Percentiles rank a stretch among this genome's conserved stretches.
phyloP scores from a whole-genome alignment of 2,329 filamentous ascomycete genomes.

The Trichoderma breve region DNA sequence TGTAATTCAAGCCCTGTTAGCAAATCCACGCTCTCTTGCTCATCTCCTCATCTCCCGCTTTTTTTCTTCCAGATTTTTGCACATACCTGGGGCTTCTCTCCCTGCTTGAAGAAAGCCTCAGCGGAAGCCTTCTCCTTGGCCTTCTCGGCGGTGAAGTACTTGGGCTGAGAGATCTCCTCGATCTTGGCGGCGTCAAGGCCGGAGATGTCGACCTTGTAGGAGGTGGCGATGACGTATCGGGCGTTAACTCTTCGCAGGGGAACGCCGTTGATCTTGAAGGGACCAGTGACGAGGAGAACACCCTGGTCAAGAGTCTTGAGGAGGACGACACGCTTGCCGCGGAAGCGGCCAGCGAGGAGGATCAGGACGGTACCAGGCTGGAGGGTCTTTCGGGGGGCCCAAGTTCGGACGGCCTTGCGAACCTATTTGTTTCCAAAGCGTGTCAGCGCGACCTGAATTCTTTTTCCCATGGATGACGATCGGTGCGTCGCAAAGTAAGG shows the following conservation, averaged over 20 bases:
- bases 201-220: slow-evolving; percentile 77
- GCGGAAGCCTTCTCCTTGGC: slow-evolving; percentile 90
- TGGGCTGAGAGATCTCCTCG: slow-evolving; percentile 68
- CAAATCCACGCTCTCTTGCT: slow-evolving; percentile 1
- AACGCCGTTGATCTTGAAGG: slow-evolving; percentile 99
- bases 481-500: not conserved
- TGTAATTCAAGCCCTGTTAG: slow-evolving; percentile 44
- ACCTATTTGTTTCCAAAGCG: slow-evolving; percentile 55
- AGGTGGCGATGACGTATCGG: slow-evolving; percentile 90
- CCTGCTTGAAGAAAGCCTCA: slow-evolving; percentile 99
- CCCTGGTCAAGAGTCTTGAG: slow-evolving; percentile 97
- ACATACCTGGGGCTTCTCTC: slow-evolving; percentile 93
- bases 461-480: not conserved
- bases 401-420: slow-evolving; percentile 89
- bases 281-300: slow-evolving; percentile 97
- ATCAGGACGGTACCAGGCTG: slow-evolving; percentile 96
- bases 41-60: not conserved
- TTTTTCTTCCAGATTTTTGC: not conserved
- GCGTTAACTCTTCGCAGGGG: slow-evolving; percentile 92
- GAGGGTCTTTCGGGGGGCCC: slow-evolving; percentile 84
- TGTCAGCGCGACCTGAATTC: slow-evolving; percentile 30
- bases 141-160: slow-evolving; percentile 98
- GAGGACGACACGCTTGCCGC: slow-evolving; percentile 98
- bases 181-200: slow-evolving; percentile 91
- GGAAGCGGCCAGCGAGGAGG: slow-evolving; percentile 98